Base-by-base conservation (phyloP, 1,139 yeast genomes). In the Blastobotrys capitulatus region DNA sequence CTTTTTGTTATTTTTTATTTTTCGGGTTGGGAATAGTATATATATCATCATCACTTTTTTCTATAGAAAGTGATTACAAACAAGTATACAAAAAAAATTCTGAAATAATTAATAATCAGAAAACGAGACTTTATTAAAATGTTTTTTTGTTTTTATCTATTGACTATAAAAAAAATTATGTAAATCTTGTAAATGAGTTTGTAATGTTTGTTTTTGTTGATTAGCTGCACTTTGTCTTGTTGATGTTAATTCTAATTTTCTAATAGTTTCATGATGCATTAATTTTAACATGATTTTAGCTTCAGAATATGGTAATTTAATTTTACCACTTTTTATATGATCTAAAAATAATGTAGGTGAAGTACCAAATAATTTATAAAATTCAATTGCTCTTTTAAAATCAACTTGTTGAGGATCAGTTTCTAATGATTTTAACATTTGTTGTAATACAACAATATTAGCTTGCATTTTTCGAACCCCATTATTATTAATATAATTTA, bases 401-500 rank as follows among this genome's bases (percentile, higher is more conserved):
- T 81, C 79, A 7, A 83, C 80, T n/a, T 71, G 69, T 45, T 77
- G 77, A 0, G 87, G 82, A 46, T 77, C 75, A 19, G 70, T 66
- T 57, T 80, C 76, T 20, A 86, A 73, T 52, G 80, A 81, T 57
- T 88, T 76, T 53, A 84, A 75, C 75, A 83, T 79, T 62, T 86
- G 95, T 66, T 86, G 95, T 44, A 87, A 67, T 0, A 86, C 83
- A 50, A 80, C 76, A 34, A 86, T 81, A 62, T 87, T 86, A 60
- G 83, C 75, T 52, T 81, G 69, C 55, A 87, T 71, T 58, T 82
- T 79, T 61, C 80, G 80, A 46, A 85, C 73, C 38, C 96, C 96
- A 58, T 78, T 77, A 18, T 69, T 67, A 61, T 85, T 86, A 59
- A 86, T 71, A 44, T 74, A 76, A 16, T 66, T 65, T 10, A 88